Base-by-base conservation (phyloP, 2,329 filamentous ascomycete species). In the Beauveria caledonica region DNA sequence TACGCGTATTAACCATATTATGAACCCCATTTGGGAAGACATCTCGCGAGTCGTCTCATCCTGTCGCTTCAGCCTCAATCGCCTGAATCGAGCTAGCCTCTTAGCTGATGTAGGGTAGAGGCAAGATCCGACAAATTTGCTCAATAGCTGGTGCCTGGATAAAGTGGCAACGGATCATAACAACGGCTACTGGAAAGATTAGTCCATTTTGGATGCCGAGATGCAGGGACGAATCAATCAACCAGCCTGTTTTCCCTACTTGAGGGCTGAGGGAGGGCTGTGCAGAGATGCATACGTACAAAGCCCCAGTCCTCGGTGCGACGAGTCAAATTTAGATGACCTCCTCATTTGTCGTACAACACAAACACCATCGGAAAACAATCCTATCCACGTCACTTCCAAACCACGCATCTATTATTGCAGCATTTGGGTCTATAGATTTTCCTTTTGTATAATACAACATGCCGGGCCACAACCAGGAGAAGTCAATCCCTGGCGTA, bases 361-460 rank as follows among this genome's bases (percentile, higher is more conserved):
- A 23, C n/a, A 21, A 15, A 5, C 11, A 40, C 23, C 5, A 27
- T 23, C n/a, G 2, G 3, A 11, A 17, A 21, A 3, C 6, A 6
- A 21, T 8, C 15, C 17, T 11, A 36, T 36, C 48, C 48, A 59
- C 39, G 6, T 45, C 45, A 46, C 29, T 27, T 33, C 27, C 13
- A 13, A 40, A 36, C n/a, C 60, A 62, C 63, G 66, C 65, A 65
- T 64, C 63, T 63, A 64, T 51, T 63, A 59, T 62, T 66, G 66
- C 62, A 64, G 62, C 63, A 63, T 67, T 63, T 65, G 64, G 55
- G 36, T 58, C 23, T 51, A 40, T 51, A 65, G 62, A 64, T 64
- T 63, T 67, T 69, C 64, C 64, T 61, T 62, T 68, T 62, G 65
- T 70, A 70, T 70, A 70, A 65, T 70, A 70, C 68, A 70, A 70